These are phyloP conservation scores for Candida anglica DNA, from an alignment of 805 yeast species.

Conservation along the genomic window DNA sequence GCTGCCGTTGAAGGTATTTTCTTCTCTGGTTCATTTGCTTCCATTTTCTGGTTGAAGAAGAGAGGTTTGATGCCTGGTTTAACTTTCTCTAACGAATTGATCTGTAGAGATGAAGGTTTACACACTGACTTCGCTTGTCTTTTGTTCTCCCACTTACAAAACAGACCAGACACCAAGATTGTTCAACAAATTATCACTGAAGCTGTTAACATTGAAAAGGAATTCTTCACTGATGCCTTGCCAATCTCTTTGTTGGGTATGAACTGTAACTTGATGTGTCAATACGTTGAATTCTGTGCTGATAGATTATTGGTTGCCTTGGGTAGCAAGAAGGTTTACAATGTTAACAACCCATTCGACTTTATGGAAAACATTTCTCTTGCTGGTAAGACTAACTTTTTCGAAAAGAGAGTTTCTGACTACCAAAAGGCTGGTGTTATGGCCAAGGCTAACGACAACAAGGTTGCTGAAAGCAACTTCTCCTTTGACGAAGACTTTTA, in stretches of 20 bases:
- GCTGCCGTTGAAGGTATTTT: slow-evolving; percentile 99
- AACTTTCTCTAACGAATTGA: slow-evolving; percentile 95
- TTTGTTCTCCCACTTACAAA: slow-evolving; percentile 85
- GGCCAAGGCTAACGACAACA: slow-evolving; percentile 61
- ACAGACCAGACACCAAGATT: slow-evolving; percentile 77
- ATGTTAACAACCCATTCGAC: slow-evolving; percentile 91
- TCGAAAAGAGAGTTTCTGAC: slow-evolving; percentile 97
- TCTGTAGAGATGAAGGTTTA: slow-evolving; percentile 97
- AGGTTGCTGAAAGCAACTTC: slow-evolving; percentile 53
- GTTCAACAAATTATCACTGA: slow-evolving; percentile 87
- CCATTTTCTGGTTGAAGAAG: slow-evolving; percentile 98
- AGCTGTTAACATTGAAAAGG: slow-evolving; percentile 93
- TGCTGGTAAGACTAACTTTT: slow-evolving; percentile 98
- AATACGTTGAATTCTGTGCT: slow-evolving; percentile 96
- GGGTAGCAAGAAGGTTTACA: slow-evolving; percentile 86
- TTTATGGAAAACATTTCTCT: slow-evolving; percentile 98
- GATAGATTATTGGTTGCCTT: slow-evolving; percentile 89
- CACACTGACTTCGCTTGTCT: slow-evolving; percentile 98
- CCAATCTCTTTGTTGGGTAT: slow-evolving; percentile 92
- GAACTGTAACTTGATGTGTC: slow-evolving; percentile 93
- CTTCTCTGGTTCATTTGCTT: slow-evolving; percentile 97
- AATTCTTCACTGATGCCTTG: slow-evolving; percentile 90
- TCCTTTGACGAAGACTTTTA: slow-evolving; percentile 93
- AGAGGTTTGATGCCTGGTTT: slow-evolving; percentile 99
- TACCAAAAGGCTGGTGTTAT: slow-evolving; percentile 99